phyloP scores from a whole-genome alignment of 2,329 filamentous ascomycete genomes.

The Neurospora crassa region DNA sequence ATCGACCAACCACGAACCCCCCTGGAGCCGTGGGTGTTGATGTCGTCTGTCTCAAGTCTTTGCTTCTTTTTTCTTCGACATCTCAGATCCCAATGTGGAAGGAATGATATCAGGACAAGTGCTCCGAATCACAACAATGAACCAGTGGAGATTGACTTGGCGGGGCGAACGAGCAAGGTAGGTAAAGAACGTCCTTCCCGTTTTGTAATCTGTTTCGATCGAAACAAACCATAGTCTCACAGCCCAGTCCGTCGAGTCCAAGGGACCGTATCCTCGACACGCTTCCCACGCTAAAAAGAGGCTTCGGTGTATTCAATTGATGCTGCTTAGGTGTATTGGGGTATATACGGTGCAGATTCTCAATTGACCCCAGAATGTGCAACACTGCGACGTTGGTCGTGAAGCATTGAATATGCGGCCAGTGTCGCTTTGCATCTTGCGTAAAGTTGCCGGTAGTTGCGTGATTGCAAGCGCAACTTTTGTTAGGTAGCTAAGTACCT shows the following conservation, averaged over 20 bases:
- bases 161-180: background rate
- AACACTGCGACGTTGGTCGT: background rate
- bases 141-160: too few species aligned
- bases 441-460: background rate
- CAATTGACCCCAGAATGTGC: background rate
- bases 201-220: background rate
- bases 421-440: background rate
- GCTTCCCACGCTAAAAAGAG: background rate
- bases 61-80: background rate
- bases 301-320: background rate
- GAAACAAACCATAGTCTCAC: background rate
- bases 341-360: background rate
- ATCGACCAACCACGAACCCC: background rate
- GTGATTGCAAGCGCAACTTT: background rate
- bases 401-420: background rate
- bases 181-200: background rate
- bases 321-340: background rate
- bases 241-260: background rate
- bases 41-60: background rate
- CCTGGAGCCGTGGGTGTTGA: background rate
- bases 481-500: background rate
- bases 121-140: background rate
- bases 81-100: background rate
- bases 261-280: background rate
- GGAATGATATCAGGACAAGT: background rate